These are phyloP conservation scores for Petrea volubilis DNA, from an alignment of 257 asterid species.

Conservation along the genomic window DNA sequence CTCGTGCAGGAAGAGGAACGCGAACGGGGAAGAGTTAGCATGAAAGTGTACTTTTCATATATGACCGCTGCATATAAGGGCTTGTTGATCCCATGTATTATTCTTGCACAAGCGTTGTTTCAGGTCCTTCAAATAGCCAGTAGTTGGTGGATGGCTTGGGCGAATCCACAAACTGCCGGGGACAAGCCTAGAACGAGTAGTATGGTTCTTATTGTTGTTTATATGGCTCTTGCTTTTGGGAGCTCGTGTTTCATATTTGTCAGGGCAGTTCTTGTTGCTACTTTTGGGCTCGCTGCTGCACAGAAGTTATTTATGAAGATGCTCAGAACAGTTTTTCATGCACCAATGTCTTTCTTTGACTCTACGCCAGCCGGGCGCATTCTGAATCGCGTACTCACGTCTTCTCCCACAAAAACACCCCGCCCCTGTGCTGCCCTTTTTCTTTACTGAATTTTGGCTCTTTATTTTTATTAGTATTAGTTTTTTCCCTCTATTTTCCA, in stretches of 20 bases:
- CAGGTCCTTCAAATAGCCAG: constrained; percentile 98
- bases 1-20: constrained; percentile 99
- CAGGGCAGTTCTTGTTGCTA: constrained; percentile 94
- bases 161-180: constrained; percentile 93
- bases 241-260: constrained; percentile 92
- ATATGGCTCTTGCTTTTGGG: constrained; percentile 96
- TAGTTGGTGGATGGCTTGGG: constrained; percentile 99
- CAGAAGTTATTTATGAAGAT: constrained; percentile 82
- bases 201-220: constrained; percentile 75
- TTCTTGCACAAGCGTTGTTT: constrained; percentile 88
- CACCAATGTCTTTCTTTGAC: constrained; percentile 98
- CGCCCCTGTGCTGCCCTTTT: background rate
- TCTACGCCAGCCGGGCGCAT: constrained; percentile 96
- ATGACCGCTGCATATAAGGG: constrained; percentile 99
- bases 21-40: constrained; percentile 93
- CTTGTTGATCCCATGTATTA: constrained; percentile 75
- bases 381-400: constrained; percentile 76
- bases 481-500: background rate
- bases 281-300: constrained; percentile 97
- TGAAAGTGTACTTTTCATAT: constrained; percentile 89
- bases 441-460: background rate
- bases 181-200: constrained; percentile 74
- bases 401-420: too few relatives aligned
- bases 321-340: constrained; percentile 74
- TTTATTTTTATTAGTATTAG: background rate